Percentiles rank a stretch among this genome's conserved stretches.
Conservation (phyloP, 371 early-diverging fungal genomes). For the Saksenaea oblongispora region DNA sequence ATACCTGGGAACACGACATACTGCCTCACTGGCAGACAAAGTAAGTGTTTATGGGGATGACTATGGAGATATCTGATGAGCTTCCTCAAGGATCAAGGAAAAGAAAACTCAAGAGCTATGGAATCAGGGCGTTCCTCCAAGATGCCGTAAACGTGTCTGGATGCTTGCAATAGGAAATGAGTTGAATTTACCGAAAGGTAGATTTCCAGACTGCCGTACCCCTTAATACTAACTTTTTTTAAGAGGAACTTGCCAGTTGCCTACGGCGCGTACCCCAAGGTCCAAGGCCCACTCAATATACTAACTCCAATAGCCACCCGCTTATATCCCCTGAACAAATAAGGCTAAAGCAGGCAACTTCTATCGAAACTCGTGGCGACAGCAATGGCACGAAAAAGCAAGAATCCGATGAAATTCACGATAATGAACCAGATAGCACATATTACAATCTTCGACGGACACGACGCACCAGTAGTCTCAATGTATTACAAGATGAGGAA, state of each 20-base stretch:
- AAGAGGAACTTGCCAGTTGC: conserved; percentile 9
- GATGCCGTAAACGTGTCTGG: conserved; percentile 50
- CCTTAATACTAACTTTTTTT: background rate
- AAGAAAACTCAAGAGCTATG: conserved; percentile 36
- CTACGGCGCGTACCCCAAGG: conserved; percentile 7
- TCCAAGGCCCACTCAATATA: background rate
- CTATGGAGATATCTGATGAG: background rate
- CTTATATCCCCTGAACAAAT: background rate
- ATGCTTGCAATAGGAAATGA: conserved; percentile 43
- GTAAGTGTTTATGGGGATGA: conserved; percentile 8
- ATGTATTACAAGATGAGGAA: conserved; percentile 33
- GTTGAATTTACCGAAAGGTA: conserved; percentile 37
- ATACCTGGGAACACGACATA: conserved; percentile 46
- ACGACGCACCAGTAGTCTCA: conserved; percentile 46
- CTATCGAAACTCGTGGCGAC: background rate
- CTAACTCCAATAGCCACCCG: background rate
- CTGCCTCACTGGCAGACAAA: conserved; percentile 45
- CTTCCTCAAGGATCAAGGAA: conserved; percentile 25
- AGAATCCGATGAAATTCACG: background rate
- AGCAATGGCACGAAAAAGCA: background rate
- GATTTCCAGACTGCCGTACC: background rate
- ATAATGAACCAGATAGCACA: conserved; percentile 4
- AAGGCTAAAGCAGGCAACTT: background rate
- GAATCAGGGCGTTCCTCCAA: conserved; percentile 49
- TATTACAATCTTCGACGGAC: conserved; percentile 19